These are phyloP conservation scores for Solanum pennellii DNA, from an alignment of 257 asterid genomes.

Conservation along the genomic window DNA sequence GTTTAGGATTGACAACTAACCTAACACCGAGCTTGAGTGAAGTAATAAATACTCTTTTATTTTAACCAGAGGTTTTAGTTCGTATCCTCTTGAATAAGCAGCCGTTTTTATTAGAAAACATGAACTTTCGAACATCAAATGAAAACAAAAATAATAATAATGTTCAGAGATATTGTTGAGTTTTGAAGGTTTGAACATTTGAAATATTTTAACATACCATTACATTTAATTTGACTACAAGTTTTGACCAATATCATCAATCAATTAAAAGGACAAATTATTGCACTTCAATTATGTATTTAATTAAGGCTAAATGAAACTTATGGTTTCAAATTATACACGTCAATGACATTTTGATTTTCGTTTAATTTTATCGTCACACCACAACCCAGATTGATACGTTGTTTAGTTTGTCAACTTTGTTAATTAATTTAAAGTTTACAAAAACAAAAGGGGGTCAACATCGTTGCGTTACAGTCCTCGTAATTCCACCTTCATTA, in stretches of 20 bases:
- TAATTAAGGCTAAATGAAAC: background rate
- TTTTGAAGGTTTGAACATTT: background rate
- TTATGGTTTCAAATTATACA: background rate
- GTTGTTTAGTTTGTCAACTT: no score
- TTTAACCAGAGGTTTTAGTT: no score
- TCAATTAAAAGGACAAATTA: background rate
- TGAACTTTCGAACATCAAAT: no score
- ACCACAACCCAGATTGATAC: no score
- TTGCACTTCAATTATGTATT: background rate
- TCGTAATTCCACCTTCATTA: background rate
- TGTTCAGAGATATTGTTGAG: background rate
- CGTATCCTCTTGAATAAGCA: no score
- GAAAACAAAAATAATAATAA: no score
- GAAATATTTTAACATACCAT: background rate
- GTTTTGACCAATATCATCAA: background rate
- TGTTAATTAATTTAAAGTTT: no score
- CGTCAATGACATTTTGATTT: background rate
- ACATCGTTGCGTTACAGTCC: background rate
- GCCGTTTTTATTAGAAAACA: no score
- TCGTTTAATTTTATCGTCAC: no score
- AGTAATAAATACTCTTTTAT: no score
- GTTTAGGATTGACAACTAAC: no score
- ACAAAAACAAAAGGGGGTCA: background rate
- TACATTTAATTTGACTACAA: background rate
- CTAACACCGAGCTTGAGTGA: no score